These are phyloP conservation scores for Ambrosiella beaveri DNA, from an alignment of 2,329 filamentous ascomycete species.

Conservation along the genomic window DNA sequence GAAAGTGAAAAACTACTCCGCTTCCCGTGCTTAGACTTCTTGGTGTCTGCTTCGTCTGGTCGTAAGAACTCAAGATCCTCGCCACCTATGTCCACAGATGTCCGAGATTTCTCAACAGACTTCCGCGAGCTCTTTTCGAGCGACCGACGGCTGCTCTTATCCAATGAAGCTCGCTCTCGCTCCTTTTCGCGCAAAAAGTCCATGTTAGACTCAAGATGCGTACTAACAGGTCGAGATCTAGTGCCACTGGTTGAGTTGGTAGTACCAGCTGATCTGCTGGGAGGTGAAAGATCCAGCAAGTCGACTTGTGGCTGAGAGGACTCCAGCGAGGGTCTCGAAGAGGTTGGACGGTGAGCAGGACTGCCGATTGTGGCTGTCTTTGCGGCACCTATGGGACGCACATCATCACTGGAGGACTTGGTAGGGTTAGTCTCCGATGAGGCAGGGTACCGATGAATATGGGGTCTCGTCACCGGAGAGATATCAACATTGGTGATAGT, in stretches of 20 bases:
- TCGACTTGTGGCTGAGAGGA: slow-evolving; percentile 49
- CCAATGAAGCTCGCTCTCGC: slow-evolving; percentile 16
- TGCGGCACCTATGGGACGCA: slow-evolving; percentile 2
- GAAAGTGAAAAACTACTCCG: slow-evolving; percentile 56
- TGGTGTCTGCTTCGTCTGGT: slow-evolving; percentile 47
- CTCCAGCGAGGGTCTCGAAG: slow-evolving; percentile 53
- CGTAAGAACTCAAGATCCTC: slow-evolving; percentile 55
- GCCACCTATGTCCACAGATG: slow-evolving; percentile 8
- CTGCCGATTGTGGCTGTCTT: slow-evolving; percentile 5
- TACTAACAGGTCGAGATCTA: slow-evolving; percentile 59
- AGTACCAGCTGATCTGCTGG: slow-evolving; percentile 22
- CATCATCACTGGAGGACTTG: neutral
- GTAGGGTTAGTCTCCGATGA: slow-evolving; percentile 5
- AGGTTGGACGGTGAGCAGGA: slow-evolving; percentile 26
- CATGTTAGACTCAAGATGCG: slow-evolving; percentile 65
- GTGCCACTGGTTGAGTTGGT: slow-evolving; percentile 29
- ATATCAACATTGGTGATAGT: slow-evolving; percentile 49
- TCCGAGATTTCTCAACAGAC: slow-evolving; percentile 8
- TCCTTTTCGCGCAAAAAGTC: slow-evolving; percentile 72
- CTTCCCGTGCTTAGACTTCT: slow-evolving; percentile 48
- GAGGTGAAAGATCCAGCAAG: slow-evolving; percentile 32
- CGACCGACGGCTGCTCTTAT: slow-evolving; percentile 8
- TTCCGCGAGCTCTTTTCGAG: slow-evolving; percentile 11
- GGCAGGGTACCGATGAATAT: slow-evolving; percentile 26
- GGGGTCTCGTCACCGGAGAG: slow-evolving; percentile 13